Evolutionary conservation across 1,284 basidiomycete species (phyloP).

Genomic region (Taiwanofungus camphoratus): DNA sequence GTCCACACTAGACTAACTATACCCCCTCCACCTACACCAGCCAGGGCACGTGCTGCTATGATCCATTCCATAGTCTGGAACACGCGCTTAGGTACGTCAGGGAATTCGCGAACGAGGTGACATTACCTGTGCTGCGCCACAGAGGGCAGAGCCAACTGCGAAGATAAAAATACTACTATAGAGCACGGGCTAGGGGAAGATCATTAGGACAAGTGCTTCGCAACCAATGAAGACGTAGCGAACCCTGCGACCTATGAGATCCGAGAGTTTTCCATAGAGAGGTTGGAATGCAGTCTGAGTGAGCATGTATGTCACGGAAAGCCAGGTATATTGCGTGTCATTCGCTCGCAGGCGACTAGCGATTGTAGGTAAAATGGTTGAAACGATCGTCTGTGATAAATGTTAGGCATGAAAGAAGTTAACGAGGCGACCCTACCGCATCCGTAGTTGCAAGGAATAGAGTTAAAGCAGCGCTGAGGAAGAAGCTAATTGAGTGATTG

Average conservation of each 20-base stretch:
- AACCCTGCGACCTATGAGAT: slow-evolving; percentile 70
- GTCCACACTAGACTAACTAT: slow-evolving; percentile 80
- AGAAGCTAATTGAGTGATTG: slow-evolving; percentile 13
- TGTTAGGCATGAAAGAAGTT: slow-evolving; percentile 13
- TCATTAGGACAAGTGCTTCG: slow-evolving; percentile 10
- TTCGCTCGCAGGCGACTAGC: slow-evolving; percentile 58
- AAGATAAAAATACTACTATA: slow-evolving; percentile 68
- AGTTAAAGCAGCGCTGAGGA: slow-evolving; percentile 59
- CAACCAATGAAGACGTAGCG: slow-evolving; percentile 8
- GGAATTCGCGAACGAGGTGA: slow-evolving; percentile 7
- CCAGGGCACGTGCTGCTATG: slow-evolving; percentile 49
- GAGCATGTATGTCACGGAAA: slow-evolving; percentile 74
- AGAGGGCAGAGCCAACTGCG: slow-evolving; percentile 63
- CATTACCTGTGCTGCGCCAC: slow-evolving; percentile 60
- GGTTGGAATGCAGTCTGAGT: slow-evolving; percentile 81
- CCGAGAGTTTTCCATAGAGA: slow-evolving; percentile 70
- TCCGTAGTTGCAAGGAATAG: slow-evolving; percentile 80
- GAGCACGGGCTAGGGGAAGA: slow-evolving; percentile 45
- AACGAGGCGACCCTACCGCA: slow-evolving; percentile 45
- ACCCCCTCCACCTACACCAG: slow-evolving; percentile 74
- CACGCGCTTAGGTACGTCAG: slow-evolving; percentile 1
- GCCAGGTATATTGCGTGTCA: slow-evolving; percentile 75
- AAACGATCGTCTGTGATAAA: slow-evolving; percentile 63
- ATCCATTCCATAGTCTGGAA: slow-evolving; percentile 59
- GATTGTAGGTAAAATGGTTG: slow-evolving; percentile 75